Percentiles rank a stretch among this genome's conserved stretches.
Conservation (phyloP, 2,329 filamentous ascomycete genomes). For the Thielaviopsis ethacetica region DNA sequence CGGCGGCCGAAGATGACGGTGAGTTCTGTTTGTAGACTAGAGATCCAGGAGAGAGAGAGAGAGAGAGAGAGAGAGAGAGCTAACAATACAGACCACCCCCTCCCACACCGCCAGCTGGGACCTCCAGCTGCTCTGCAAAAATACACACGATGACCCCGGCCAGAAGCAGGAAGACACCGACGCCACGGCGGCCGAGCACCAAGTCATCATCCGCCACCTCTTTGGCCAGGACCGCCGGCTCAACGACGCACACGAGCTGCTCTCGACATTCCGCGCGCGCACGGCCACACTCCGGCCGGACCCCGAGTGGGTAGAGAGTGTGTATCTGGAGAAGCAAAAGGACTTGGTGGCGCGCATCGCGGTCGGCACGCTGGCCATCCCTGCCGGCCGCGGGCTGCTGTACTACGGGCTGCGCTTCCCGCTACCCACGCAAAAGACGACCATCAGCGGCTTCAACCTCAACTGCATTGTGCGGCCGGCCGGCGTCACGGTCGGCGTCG, state of each 20-base stretch:
- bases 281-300: conserved; percentile 61
- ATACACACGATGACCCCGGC: conserved; percentile 40
- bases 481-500: conserved; percentile 84
- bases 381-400: conserved; percentile 71
- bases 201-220: conserved; percentile 67
- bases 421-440: conserved; percentile 80
- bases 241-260: conserved; percentile 65
- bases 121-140: conserved; percentile 59
- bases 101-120: conserved; percentile 57
- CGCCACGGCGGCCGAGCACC: conserved; percentile 67
- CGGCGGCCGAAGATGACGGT: neutral
- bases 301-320: conserved; percentile 66
- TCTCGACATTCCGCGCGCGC: conserved; percentile 73
- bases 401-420: conserved; percentile 80
- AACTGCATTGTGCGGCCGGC: conserved; percentile 84
- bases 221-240: conserved; percentile 86
- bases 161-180: conserved; percentile 47
- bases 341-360: conserved; percentile 75
- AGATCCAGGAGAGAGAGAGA: too few species aligned
- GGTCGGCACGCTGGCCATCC: conserved; percentile 73
- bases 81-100: conserved; percentile 21
- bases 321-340: conserved; percentile 84
- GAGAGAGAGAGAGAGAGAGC: too few species aligned
- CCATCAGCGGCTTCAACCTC: conserved; percentile 78
- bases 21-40: too few species aligned